These are phyloP conservation scores for Rubus idaeus DNA, from an alignment of 306 rosid species.

Conservation along the genomic window DNA sequence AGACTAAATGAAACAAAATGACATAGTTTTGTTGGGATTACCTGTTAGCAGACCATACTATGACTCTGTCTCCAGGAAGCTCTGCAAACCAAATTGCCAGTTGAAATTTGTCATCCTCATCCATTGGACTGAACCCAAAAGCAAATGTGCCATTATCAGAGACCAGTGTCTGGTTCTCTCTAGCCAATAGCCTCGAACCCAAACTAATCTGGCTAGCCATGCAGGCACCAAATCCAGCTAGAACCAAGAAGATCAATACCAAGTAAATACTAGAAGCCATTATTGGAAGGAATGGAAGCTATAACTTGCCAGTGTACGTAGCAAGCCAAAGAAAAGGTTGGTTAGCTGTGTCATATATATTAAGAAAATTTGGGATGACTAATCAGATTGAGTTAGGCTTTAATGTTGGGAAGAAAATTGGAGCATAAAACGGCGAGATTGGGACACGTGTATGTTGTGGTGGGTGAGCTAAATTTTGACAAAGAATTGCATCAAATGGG, in stretches of 20 bases:
- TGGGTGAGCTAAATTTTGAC: constrained; percentile 81
- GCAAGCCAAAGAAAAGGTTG: background rate
- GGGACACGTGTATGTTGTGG: constrained; percentile 43
- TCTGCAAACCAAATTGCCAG: constrained; percentile 79
- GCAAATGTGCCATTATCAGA: constrained; percentile 88
- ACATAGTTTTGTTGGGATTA: constrained; percentile 9
- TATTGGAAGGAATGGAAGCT: constrained; percentile 9
- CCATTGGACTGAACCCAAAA: constrained; percentile 64
- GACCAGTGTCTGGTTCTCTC: constrained; percentile 46
- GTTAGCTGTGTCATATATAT: constrained; percentile 2
- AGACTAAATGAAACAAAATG: background rate
- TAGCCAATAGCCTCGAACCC: constrained; percentile 64
- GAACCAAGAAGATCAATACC: constrained; percentile 22
- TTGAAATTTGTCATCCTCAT: constrained; percentile 27
- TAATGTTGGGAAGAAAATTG: background rate
- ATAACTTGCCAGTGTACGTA: background rate
- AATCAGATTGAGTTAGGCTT: background rate
- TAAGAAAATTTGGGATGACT: background rate
- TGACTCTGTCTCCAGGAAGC: constrained; percentile 73
- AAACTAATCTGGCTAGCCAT: constrained; percentile 48
- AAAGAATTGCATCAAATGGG: constrained; percentile 50
- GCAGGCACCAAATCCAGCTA: constrained; percentile 31
- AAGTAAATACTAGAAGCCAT: constrained; percentile 34
- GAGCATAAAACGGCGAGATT: background rate
- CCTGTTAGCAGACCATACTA: constrained; percentile 84